Percentiles rank a stretch among this genome's conserved stretches.
These are phyloP conservation scores for Citrus cavaleriei DNA, from an alignment of 345 rosid species.

Conservation along the genomic window DNA sequence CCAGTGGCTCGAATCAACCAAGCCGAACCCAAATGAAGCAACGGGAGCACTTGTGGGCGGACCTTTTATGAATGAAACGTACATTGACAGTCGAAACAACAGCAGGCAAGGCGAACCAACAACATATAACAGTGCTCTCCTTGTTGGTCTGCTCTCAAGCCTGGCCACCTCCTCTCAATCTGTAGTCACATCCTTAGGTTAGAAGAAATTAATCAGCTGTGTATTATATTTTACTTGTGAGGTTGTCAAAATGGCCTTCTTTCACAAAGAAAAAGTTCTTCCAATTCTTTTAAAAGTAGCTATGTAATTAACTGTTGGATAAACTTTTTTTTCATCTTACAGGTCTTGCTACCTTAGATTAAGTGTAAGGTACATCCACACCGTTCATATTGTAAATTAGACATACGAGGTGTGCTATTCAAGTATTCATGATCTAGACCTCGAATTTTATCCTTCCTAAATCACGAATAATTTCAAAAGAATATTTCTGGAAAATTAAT, in stretches of 20 bases:
- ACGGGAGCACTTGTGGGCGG: slow-evolving; percentile 88
- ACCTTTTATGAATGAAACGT: slow-evolving; percentile 78
- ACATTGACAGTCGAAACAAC: slow-evolving; percentile 59
- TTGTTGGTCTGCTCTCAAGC: slow-evolving; percentile 83
- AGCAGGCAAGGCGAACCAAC: slow-evolving; percentile 78
- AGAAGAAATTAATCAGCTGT: neutral
- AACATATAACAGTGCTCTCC: slow-evolving; percentile 77
- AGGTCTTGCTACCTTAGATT: too few species aligned
- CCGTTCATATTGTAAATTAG: too few species aligned
- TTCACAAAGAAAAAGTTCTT: neutral
- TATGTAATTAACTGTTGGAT: too few species aligned
- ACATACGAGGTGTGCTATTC: too few species aligned
- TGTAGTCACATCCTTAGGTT: slow-evolving; percentile 47
- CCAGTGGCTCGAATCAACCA: slow-evolving; percentile 54
- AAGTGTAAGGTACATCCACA: too few species aligned
- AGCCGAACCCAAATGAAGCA: slow-evolving; percentile 83
- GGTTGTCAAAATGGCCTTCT: neutral
- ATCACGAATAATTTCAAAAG: neutral
- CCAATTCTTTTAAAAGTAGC: neutral
- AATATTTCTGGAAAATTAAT: neutral
- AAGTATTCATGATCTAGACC: too few species aligned
- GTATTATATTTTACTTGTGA: neutral
- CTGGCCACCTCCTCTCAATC: slow-evolving; percentile 68
- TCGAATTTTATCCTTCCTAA: too few species aligned
- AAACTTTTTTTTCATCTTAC: too few species aligned